Base-by-base conservation (phyloP, 306 rosid species). In the Senna siamea region DNA sequence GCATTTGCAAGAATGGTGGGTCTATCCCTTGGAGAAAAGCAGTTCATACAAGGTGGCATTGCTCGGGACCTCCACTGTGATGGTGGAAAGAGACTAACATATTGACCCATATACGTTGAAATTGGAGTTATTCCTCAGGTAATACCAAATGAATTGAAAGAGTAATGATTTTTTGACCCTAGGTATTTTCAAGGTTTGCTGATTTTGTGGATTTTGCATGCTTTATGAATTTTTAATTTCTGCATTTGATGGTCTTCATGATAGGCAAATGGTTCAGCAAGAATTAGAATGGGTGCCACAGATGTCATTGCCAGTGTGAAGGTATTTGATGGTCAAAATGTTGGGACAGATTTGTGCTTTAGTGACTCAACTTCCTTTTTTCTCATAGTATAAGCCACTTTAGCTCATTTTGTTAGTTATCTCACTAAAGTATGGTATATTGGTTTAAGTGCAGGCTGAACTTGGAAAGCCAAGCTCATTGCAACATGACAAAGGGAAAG, bases 41-140 rank as follows among this genome's bases (percentile, higher is more conserved):
- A 80, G 71, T 89, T 93, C 85, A 87, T 87, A 72, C 81, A 85
- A 69, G 96, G 93, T 22, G 98, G 98, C 46, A 87, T 91, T 46
- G 93, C 92, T 65, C 96, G 89, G 59, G 98, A 93, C 80, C 86
- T 93, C 76, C 97, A 96, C 28, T 77, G 85, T 76, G 97, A 93
- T 82, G 98, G 98, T 66, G 81, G 97, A 71, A 89, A 84, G 76
- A 85, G 98, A 78, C 70, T 91, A 67, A 76, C 90, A 15, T 80
- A 75, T 75, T 84, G 97, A 9, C 92, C 96, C 17, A 84, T 89
- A 70, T 61, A 32, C 67, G 86, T 93, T 34, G 93, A 91, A 88
- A 93, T 92, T 3, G 97, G 87, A 70, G 85, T 91, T 37, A 93
- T 93, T 73, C 82, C 93, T 11, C 92, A 93, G 92, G 97, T 83